A percentile compares a stretch with the other conserved stretches of the same genome.
Conservation (phyloP, 106 monocot species). For the Allium fistulosum region DNA sequence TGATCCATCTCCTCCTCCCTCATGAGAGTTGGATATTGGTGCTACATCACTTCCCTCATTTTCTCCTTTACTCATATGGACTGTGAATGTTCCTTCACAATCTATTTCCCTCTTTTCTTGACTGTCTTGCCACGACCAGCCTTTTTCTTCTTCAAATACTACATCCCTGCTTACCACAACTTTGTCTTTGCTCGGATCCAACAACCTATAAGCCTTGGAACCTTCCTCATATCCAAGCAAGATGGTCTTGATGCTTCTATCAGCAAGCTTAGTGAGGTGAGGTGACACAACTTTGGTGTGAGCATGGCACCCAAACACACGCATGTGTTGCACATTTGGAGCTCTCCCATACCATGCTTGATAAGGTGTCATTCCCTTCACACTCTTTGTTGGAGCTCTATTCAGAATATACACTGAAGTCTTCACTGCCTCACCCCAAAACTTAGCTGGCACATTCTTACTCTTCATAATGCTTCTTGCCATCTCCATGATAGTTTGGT, state of each 20-base stretch:
- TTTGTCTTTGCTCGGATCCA: background rate
- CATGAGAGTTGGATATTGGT: too few species aligned
- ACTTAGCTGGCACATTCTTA: constrained; percentile 1
- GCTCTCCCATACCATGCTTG: background rate
- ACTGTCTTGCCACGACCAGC: background rate
- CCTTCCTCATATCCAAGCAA: background rate
- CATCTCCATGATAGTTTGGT: constrained; percentile 18
- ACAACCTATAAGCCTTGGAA: background rate
- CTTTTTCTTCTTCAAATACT: background rate
- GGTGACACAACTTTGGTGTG: background rate
- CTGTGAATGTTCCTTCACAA: background rate
- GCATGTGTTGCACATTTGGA: constrained; percentile 8
- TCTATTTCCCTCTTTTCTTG: background rate
- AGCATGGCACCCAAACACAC: constrained; percentile 18
- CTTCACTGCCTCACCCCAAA: constrained; percentile 28
- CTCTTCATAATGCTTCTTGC: constrained; percentile 13
- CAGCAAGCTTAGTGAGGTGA: background rate
- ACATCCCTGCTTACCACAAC: constrained; percentile 3
- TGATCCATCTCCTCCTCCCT: too few species aligned
- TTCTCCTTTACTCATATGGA: background rate
- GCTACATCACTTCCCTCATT: too few species aligned
- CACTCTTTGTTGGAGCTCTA: constrained; percentile 5
- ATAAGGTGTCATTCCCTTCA: background rate
- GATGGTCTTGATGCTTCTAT: background rate
- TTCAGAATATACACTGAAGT: constrained; percentile 15